Evolutionary conservation across 495 filamentous ascomycete genomes (phyloP).

Genomic region (Hypoxylon lenormandii): DNA sequence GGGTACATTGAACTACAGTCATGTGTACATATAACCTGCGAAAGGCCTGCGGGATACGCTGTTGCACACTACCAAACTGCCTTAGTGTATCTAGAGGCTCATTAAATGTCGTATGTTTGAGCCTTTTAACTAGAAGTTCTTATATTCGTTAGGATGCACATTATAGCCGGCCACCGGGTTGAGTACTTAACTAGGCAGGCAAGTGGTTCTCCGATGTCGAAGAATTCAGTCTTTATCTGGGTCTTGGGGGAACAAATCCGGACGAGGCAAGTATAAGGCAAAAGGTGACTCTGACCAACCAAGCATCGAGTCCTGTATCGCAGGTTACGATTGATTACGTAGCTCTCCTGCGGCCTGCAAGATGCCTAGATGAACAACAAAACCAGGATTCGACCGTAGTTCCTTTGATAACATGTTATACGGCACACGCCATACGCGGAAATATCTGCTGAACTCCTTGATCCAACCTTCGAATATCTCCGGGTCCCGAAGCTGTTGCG

Average conservation of each 20-base stretch:
- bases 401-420: conserved; percentile 65
- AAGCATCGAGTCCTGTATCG: conserved; percentile 21
- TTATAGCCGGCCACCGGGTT: too few relatives aligned
- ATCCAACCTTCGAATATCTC: conserved; percentile 90
- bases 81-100: too few relatives aligned
- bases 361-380: conserved; percentile 74
- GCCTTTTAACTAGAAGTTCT: too few relatives aligned
- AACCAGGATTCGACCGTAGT: conserved; percentile 70
- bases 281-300: not conserved
- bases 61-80: too few relatives aligned
- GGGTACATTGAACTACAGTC: not conserved
- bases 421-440: conserved; percentile 82
- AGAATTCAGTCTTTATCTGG: too few relatives aligned
- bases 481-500: conserved; percentile 84
- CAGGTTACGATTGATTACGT: conserved; percentile 26
- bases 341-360: conserved; percentile 52
- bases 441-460: conserved; percentile 69
- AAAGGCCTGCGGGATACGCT: too few relatives aligned
- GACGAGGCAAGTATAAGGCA: not conserved
- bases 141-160: too few relatives aligned
- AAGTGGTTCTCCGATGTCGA: too few relatives aligned
- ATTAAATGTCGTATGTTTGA: too few relatives aligned
- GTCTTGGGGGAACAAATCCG: too few relatives aligned
- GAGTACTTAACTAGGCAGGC: too few relatives aligned
- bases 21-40: not conserved